phyloP scores from a whole-genome alignment of 805 yeast genomes.

The Barnettozyma pratensis region DNA sequence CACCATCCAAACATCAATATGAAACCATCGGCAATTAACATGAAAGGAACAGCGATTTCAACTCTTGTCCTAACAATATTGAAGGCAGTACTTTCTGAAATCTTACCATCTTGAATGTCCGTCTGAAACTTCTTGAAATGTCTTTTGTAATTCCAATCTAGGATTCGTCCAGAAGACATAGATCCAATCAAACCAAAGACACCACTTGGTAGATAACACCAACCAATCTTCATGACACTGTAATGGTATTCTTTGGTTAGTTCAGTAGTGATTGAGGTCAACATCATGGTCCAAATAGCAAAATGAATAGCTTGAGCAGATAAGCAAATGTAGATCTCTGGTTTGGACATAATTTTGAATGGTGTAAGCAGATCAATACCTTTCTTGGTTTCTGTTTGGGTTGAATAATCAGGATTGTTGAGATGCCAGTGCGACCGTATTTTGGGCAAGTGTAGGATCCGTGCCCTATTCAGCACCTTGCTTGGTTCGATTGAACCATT shows the following conservation, averaged over 20 bases:
- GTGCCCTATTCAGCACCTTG: slow-evolving; percentile 37
- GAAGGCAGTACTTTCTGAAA: slow-evolving; percentile 30
- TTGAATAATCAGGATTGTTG: slow-evolving; percentile 28
- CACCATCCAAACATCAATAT: slow-evolving; percentile 72
- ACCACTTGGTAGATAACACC: slow-evolving; percentile 74
- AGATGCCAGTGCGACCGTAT: slow-evolving; percentile 21
- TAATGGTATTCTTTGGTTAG: slow-evolving; percentile 47
- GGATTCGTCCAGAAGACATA: slow-evolving; percentile 46
- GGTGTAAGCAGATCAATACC: slow-evolving; percentile 32
- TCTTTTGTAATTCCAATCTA: slow-evolving; percentile 47
- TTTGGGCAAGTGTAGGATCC: slow-evolving; percentile 28
- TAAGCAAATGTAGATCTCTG: slow-evolving; percentile 43
- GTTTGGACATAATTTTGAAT: slow-evolving; percentile 36
- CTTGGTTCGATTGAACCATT: slow-evolving; percentile 62
- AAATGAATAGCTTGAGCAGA: slow-evolving; percentile 59
- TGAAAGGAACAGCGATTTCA: slow-evolving; percentile 40
- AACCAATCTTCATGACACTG: slow-evolving; percentile 54
- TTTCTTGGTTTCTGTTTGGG: slow-evolving; percentile 22
- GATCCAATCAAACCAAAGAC: slow-evolving; percentile 60
- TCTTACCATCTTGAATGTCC: slow-evolving; percentile 20
- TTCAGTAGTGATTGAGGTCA: slow-evolving; percentile 59
- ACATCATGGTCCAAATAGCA: slow-evolving; percentile 63
- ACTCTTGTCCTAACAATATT: slow-evolving; percentile 54
- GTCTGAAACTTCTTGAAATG: slow-evolving; percentile 24
- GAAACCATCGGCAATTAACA: slow-evolving; percentile 34